Evolutionary conservation across 2,329 filamentous ascomycete genomes (phyloP).

Genomic region (Ceratocystis ficicola): DNA sequence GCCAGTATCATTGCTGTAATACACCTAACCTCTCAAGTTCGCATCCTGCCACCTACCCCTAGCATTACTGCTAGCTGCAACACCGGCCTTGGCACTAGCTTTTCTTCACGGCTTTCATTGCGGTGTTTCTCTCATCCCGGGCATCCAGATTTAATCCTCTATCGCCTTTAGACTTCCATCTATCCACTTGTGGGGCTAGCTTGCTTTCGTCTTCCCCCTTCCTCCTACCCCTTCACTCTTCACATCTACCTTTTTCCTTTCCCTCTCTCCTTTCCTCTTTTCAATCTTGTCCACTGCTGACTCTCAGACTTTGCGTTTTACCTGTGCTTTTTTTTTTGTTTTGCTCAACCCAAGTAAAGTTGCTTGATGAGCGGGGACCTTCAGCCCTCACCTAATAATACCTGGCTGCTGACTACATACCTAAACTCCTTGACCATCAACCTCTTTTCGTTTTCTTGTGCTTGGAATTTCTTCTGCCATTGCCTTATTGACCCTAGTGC

Average conservation of each 20-base stretch:
- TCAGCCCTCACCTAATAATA: neutral
- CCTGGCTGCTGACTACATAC: too few species aligned
- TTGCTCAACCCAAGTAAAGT: neutral
- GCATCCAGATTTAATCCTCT: neutral
- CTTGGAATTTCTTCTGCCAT: neutral
- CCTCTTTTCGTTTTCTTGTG: neutral
- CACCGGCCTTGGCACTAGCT: neutral
- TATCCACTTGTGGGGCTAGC: neutral
- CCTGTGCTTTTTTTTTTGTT: neutral
- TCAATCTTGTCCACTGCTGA: neutral
- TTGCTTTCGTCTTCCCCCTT: too few species aligned
- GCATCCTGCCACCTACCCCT: neutral
- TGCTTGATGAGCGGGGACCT: neutral
- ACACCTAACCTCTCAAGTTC: neutral
- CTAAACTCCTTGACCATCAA: neutral
- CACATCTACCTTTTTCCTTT: neutral
- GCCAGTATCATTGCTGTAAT: neutral
- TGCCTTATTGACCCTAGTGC: neutral
- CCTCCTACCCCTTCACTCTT: neutral
- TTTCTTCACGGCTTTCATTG: neutral
- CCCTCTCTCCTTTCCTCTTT: neutral
- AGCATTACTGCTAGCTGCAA: neutral
- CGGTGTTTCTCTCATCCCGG: neutral
- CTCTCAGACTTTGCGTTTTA: neutral
- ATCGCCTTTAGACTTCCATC: neutral